Evolutionary conservation across 192 early-diverging fungal genomes (phyloP), one percentile per base, ranked within the genome.

Genomic region (Coemansia sp.): DNA sequence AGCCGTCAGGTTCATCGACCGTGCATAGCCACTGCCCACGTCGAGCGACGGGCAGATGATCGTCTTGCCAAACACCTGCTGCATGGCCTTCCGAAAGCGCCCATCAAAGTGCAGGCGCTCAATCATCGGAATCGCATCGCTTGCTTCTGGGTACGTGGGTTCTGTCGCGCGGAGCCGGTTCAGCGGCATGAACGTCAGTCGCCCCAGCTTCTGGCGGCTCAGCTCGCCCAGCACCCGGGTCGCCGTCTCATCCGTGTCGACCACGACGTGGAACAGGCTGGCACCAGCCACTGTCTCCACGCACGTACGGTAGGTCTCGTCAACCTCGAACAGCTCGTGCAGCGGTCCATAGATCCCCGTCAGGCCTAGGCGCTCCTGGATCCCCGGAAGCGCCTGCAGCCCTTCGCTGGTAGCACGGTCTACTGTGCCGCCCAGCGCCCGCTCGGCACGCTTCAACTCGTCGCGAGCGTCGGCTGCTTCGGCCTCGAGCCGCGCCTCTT

Each of bases 171-270:
- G 78, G 42, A 99, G 63, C 1, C 92, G 82, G 54, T 94, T 96
- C 37, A 99, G 75, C 1, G 96, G 96, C 82, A 99, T 91, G 51
- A 96, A 91, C 0, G 96, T 96, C 32, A 96, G 82, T 3, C 96
- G 80, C 5, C 93, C 96, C 19, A 73, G 74, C 53, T 82, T 76
- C 43, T 84, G 74, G 22, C 38, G 44, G 28, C 53, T 56, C 27
- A 77, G 60, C 52, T 64, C 61, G 42, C 25, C 30, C 17, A 99
- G 52, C 11, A 96, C 57, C 18, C 47, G 56, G 10, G 87, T 84
- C 0, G 96, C 93, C 3, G 90, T 94, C n/a, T 78, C 77, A 47
- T 99, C 96, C 2, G 80, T 86, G 54, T 99, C 93, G 0, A 99
- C 93, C 13, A 99, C 96, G 13, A 99, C 82, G 57, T 96, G 89